phyloP scores from a whole-genome alignment of 164 flowering plant species.

The Buxus sempervirens region DNA sequence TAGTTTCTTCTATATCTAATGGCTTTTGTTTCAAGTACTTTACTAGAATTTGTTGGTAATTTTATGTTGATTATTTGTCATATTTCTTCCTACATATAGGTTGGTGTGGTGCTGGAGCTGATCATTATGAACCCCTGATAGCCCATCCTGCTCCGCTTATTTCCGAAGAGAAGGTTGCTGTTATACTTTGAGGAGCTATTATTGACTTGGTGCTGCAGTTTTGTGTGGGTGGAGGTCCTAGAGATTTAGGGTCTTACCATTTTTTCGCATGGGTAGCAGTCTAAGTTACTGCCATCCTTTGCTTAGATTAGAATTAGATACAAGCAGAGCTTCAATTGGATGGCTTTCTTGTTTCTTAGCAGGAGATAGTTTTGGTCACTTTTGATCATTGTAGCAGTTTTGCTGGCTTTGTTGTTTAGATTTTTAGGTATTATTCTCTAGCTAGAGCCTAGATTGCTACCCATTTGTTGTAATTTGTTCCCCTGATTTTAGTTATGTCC shows the following conservation, averaged over 20 bases:
- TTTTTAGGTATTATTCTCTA: conserved; percentile 13
- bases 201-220: conserved; percentile 22
- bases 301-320: conserved; percentile 10
- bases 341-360: too few species aligned
- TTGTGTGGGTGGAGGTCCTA: conserved; percentile 36
- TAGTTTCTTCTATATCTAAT: too few species aligned
- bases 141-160: conserved; percentile 50
- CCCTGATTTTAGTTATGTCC: conserved; percentile 12
- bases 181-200: conserved; percentile 54
- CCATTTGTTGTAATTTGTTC: conserved; percentile 20
- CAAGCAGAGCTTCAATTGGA: conserved; percentile 26
- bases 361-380: too few species aligned
- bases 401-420: conserved; percentile 16
- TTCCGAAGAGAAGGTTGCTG: conserved; percentile 75
- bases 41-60: too few species aligned
- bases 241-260: conserved; percentile 19
- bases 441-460: conserved; percentile 13
- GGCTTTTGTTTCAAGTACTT: neutral
- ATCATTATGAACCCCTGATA: conserved; percentile 91
- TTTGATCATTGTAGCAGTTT: conserved; percentile 14
- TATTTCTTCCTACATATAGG: conserved; percentile 35
- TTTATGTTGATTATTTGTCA: neutral
- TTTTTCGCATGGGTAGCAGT: conserved; percentile 20
- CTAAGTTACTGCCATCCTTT: conserved; percentile 28
- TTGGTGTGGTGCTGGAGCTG: conserved; percentile 97